These are phyloP conservation scores for Rhodofomes roseus DNA, from an alignment of 1,284 basidiomycete genomes.

Conservation along the genomic window DNA sequence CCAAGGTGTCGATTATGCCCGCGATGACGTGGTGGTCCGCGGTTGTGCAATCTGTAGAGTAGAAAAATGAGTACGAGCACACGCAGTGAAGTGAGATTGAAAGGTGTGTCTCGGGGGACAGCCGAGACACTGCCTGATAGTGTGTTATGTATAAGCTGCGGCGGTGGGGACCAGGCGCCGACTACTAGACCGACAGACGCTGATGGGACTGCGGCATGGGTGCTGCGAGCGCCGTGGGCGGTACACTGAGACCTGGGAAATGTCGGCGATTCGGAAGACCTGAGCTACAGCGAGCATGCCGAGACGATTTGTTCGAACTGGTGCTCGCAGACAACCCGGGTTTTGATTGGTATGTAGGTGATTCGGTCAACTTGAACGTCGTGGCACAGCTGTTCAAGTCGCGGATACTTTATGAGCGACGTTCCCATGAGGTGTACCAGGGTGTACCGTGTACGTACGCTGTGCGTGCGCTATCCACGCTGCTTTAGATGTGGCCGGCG, in stretches of 20 bases:
- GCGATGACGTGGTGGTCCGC: not conserved
- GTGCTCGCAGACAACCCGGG: too few species aligned
- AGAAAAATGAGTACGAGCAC: not conserved
- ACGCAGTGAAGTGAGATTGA: not conserved
- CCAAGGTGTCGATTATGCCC: not conserved
- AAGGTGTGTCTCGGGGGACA: not conserved
- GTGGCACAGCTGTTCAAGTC: too few species aligned
- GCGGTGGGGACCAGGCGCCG: not conserved
- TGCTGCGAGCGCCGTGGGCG: not conserved
- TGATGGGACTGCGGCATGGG: not conserved
- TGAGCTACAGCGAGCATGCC: too few species aligned
- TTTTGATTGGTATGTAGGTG: too few species aligned
- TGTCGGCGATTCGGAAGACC: too few species aligned
- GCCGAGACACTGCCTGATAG: not conserved
- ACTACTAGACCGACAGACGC: not conserved
- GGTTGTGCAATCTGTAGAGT: not conserved
- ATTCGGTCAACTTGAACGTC: too few species aligned
- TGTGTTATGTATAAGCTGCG: not conserved
- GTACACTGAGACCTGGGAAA: not conserved
- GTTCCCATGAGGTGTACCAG: too few species aligned
- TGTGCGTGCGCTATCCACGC: too few species aligned
- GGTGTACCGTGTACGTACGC: too few species aligned
- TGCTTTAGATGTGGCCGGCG: too few species aligned
- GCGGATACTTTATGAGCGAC: too few species aligned
- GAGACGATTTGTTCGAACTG: too few species aligned